Conservation (phyloP, 805 yeast species). For the Saccharomycopsis vini region DNA sequence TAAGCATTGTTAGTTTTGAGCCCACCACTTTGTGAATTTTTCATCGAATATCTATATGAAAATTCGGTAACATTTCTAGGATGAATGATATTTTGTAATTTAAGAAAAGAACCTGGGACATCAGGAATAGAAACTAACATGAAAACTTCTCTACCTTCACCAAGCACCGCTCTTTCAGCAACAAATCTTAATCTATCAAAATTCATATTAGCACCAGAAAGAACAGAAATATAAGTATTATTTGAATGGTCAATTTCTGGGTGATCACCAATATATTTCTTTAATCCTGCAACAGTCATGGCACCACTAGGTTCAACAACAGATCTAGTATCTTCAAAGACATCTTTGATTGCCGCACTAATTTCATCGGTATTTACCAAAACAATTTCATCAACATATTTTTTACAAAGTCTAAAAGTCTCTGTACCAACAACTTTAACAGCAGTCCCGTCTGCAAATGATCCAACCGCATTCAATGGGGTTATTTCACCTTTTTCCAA, state of each 20-base stretch:
- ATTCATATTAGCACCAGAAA: slow-evolving; percentile 98
- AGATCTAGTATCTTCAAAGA: slow-evolving; percentile 90
- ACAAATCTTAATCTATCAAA: slow-evolving; percentile 94
- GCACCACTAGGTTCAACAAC: slow-evolving; percentile 98
- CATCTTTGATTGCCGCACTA: slow-evolving; percentile 93
- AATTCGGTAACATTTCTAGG: slow-evolving; percentile 94
- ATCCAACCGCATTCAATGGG: slow-evolving; percentile 67
- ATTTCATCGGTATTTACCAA: slow-evolving; percentile 86
- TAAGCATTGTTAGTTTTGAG: slow-evolving; percentile 40
- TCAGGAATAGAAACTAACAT: slow-evolving; percentile 88
- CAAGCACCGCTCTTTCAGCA: slow-evolving; percentile 94
- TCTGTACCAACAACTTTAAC: slow-evolving; percentile 86
- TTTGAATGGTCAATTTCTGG: slow-evolving; percentile 64
- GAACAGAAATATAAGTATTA: slow-evolving; percentile 70
- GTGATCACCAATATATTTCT: slow-evolving; percentile 61
- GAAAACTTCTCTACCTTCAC: slow-evolving; percentile 95
- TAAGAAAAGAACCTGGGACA: slow-evolving; percentile 79
- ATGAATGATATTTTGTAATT: slow-evolving; percentile 64
- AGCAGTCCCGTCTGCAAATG: slow-evolving; percentile 98
- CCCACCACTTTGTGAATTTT: slow-evolving; percentile 26
- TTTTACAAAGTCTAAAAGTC: slow-evolving; percentile 71
- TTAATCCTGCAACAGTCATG: slow-evolving; percentile 88
- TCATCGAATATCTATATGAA: slow-evolving; percentile 65
- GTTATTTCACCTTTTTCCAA: slow-evolving; percentile 46
- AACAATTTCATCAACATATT: slow-evolving; percentile 82